phyloP scores from a whole-genome alignment of 2,329 filamentous ascomycete species.

The Knufia fluminis region DNA sequence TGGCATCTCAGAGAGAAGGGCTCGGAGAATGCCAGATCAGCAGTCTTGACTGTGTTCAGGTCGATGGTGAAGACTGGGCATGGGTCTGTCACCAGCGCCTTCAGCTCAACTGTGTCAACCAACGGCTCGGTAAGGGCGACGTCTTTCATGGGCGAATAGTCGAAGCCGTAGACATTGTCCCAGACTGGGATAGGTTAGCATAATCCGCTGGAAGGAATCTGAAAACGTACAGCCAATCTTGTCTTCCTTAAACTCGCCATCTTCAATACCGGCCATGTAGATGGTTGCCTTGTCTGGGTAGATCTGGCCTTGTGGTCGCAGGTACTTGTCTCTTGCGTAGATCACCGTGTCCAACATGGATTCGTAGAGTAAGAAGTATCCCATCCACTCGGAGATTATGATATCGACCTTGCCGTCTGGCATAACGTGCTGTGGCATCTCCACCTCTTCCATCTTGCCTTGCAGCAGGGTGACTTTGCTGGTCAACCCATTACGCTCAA shows the following conservation, averaged over 20 bases:
- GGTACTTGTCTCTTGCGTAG: constrained; percentile 88
- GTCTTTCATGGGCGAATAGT: constrained; percentile 88
- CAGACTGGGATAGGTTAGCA: constrained; percentile 57
- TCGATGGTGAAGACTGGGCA: constrained; percentile 77
- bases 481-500: constrained; percentile 79
- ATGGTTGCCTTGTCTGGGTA: constrained; percentile 99
- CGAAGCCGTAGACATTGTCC: constrained; percentile 98
- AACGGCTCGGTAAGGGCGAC: constrained; percentile 91
- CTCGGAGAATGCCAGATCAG: constrained; percentile 73
- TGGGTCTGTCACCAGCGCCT: constrained; percentile 92
- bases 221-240: constrained; percentile 86
- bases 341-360: constrained; percentile 98
- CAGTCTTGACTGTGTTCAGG: constrained; percentile 77
- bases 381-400: constrained; percentile 99
- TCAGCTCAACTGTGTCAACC: constrained; percentile 95
- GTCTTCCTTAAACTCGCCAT: constrained; percentile 99
- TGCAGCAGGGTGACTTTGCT: constrained; percentile 96
- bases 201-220: not conserved
- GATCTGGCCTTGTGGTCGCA: constrained; percentile 78
- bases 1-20: constrained; percentile 68
- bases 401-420: constrained; percentile 73
- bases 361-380: constrained; percentile 97
- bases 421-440: constrained; percentile 64
- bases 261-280: constrained; percentile 92
- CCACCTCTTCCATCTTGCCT: constrained; percentile 99